A percentile compares a stretch with the other conserved stretches of the same genome.
Conservation (phyloP, 208 protist genomes). For the Entamoeba dispar region DNA sequence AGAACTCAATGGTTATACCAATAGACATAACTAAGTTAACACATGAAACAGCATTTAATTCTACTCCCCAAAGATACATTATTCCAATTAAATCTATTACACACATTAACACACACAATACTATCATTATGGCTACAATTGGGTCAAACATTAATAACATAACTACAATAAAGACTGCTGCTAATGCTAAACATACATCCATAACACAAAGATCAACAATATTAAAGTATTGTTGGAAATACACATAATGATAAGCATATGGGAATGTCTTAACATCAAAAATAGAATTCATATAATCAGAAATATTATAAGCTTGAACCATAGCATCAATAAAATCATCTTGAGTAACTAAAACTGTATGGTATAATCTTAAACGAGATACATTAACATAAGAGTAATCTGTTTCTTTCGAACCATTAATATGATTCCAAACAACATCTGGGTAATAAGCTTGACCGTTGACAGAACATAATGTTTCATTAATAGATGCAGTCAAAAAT, state of each 20-base stretch:
- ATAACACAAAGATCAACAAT: constrained; percentile 26
- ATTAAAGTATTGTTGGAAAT: constrained; percentile 42
- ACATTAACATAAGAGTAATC: not conserved
- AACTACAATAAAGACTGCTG: constrained; percentile 32
- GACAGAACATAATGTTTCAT: no score
- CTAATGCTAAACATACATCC: constrained; percentile 17
- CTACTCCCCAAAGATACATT: constrained; percentile 39
- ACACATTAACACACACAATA: constrained; percentile 32
- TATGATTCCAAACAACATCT: not conserved
- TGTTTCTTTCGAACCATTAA: not conserved
- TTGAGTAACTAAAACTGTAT: constrained; percentile 20
- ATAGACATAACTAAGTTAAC: constrained; percentile 45
- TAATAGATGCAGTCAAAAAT: no score
- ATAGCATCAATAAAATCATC: constrained; percentile 29
- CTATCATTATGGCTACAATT: constrained; percentile 26
- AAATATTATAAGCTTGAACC: constrained; percentile 11
- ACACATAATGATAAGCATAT: constrained; percentile 42
- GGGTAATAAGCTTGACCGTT: no score
- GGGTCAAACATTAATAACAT: constrained; percentile 20
- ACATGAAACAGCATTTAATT: constrained; percentile 41
- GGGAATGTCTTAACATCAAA: constrained; percentile 21
- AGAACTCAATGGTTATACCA: constrained; percentile 46
- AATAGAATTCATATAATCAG: not conserved
- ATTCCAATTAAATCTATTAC: constrained; percentile 31
- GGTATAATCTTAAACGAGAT: constrained; percentile 16